Conservation (phyloP, 2,329 filamentous ascomycete genomes). For the Aspergillus fischeri region DNA sequence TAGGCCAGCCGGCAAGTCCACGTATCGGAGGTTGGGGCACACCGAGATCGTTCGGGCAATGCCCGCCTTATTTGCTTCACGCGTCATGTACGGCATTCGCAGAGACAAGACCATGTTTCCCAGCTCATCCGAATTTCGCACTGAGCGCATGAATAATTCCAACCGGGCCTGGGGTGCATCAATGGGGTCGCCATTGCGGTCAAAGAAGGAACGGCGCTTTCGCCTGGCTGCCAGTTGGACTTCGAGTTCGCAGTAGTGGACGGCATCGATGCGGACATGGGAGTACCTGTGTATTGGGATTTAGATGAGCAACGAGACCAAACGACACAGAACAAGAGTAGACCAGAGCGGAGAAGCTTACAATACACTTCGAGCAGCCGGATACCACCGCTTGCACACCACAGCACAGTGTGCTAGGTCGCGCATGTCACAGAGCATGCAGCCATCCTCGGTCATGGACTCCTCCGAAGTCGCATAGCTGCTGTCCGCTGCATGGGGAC, state of each 20-base stretch:
- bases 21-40: conserved; percentile 77
- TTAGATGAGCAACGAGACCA: conserved; percentile 6
- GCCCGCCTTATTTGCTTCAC: conserved; percentile 78
- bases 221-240: conserved; percentile 74
- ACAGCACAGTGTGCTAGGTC: conserved; percentile 76
- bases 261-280: conserved; percentile 86
- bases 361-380: conserved; percentile 55
- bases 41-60: conserved; percentile 82
- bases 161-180: conserved; percentile 75
- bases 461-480: conserved; percentile 80
- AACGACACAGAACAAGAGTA: conserved; percentile 5
- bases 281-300: conserved; percentile 59
- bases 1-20: conserved; percentile 85
- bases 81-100: conserved; percentile 92
- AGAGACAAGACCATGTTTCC: conserved; percentile 70
- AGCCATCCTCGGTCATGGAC: conserved; percentile 71
- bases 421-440: conserved; percentile 90
- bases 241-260: conserved; percentile 91
- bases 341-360: conserved; percentile 44
- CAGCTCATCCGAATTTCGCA: conserved; percentile 70
- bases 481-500: conserved; percentile 74
- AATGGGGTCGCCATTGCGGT: conserved; percentile 73
- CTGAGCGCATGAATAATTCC: conserved; percentile 72
- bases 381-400: conserved; percentile 69
- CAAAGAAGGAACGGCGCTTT: conserved; percentile 67